phyloP scores from a whole-genome alignment of 1,139 yeast genomes.

The Blastobotrys petasosporus region DNA sequence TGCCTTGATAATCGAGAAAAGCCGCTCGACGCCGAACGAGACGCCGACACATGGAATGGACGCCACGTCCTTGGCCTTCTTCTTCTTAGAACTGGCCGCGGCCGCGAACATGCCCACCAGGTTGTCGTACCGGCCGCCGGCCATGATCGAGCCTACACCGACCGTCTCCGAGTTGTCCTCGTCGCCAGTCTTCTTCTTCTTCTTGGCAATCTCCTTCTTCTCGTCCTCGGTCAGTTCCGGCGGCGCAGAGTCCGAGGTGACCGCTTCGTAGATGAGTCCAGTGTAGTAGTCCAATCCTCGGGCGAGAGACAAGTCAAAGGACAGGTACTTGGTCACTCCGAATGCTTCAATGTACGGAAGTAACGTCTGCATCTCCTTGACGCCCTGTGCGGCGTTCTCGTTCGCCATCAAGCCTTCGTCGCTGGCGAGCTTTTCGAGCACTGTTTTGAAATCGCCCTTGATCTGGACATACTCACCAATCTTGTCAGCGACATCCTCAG shows the following conservation, averaged over 20 bases:
- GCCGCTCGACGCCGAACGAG: conserved; percentile 93
- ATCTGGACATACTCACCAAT: conserved; percentile 88
- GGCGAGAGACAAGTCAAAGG: conserved; percentile 90
- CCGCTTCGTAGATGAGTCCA: conserved; percentile 93
- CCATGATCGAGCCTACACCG: conserved; percentile 97
- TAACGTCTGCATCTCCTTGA: conserved; percentile 69
- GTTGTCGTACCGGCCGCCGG: conserved; percentile 97
- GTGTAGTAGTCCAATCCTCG: conserved; percentile 97
- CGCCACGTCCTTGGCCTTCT: conserved; percentile 55
- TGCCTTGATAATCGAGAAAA: conserved; percentile 82
- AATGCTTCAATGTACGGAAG: conserved; percentile 79
- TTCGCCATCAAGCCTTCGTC: conserved; percentile 57
- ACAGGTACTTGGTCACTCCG: conserved; percentile 49
- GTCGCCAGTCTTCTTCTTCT: conserved; percentile 37
- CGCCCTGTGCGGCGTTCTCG: conserved; percentile 71
- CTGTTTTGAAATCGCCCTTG: conserved; percentile 69
- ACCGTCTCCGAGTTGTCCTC: conserved; percentile 96
- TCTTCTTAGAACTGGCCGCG: conserved; percentile 50
- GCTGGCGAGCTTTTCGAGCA: conserved; percentile 48
- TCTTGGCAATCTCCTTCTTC: conserved; percentile 38
- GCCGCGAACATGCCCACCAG: conserved; percentile 93
- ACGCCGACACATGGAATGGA: conserved; percentile 96
- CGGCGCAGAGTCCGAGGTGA: conserved; percentile 90
- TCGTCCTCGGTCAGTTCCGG: conserved; percentile 50
- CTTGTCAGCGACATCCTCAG: conserved; percentile 85